phyloP scores from a whole-genome alignment of 83 land plant genomes.

The Picea abies region DNA sequence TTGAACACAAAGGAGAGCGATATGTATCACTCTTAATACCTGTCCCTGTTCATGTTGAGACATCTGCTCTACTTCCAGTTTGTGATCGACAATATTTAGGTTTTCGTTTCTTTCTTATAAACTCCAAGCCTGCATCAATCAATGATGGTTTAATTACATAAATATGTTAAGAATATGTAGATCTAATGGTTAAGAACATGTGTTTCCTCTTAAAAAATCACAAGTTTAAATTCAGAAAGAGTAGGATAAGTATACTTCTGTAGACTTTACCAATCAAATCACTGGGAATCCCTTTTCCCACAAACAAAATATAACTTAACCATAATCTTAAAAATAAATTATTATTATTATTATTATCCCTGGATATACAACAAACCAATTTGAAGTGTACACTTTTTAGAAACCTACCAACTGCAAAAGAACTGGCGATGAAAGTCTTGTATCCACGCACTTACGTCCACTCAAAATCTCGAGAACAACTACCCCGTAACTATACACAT shows the following conservation, averaged over 20 bases:
- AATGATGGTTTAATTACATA: neutral
- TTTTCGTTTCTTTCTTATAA: slow-evolving; percentile 4
- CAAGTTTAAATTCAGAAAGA: too few relatives aligned
- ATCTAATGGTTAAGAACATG: too few relatives aligned
- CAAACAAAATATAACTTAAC: too few relatives aligned
- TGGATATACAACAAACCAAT: neutral
- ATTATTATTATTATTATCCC: neutral
- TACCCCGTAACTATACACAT: slow-evolving; percentile 6
- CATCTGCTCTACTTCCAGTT: neutral
- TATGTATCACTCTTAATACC: neutral
- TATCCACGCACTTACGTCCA: neutral
- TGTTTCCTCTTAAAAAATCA: too few relatives aligned
- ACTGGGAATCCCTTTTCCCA: neutral
- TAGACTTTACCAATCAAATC: too few relatives aligned
- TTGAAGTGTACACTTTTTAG: neutral
- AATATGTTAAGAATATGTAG: neutral
- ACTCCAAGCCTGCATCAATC: slow-evolving; percentile 3
- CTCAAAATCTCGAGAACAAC: slow-evolving; percentile 5
- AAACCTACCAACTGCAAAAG: slow-evolving; percentile 13
- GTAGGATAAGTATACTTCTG: too few relatives aligned
- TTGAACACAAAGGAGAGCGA: slow-evolving; percentile 5
- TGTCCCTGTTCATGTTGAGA: neutral
- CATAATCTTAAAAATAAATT: too few relatives aligned
- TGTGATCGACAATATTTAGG: neutral
- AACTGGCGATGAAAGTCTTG: neutral